A percentile compares a stretch with the other conserved stretches of the same genome.
These are phyloP conservation scores for Botrytis tulipae DNA, from an alignment of 2,329 filamentous ascomycete species.

Conservation along the genomic window DNA sequence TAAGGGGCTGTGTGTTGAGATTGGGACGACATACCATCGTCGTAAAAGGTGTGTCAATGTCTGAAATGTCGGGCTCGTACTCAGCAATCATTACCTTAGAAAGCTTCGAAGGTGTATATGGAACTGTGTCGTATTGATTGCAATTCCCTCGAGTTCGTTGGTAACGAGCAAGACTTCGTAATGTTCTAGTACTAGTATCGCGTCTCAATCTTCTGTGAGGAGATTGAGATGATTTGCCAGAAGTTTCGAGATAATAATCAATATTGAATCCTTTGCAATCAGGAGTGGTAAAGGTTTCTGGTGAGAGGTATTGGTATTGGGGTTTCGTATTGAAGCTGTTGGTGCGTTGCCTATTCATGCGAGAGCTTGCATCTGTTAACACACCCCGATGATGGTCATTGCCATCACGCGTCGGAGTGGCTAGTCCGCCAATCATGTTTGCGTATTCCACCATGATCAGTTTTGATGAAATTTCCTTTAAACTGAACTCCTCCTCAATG, in stretches of 20 bases:
- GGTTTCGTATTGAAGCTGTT: neutral
- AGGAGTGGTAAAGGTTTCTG: neutral
- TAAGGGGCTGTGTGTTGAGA: neutral
- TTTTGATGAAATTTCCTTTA: neutral
- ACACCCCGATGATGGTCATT: neutral
- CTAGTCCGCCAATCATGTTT: neutral
- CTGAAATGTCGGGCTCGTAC: neutral
- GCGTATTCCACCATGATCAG: neutral
- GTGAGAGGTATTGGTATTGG: neutral
- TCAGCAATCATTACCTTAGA: conserved; percentile 15
- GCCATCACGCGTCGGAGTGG: neutral
- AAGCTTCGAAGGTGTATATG: conserved; percentile 8
- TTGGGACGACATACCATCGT: conserved; percentile 11
- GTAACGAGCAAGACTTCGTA: neutral
- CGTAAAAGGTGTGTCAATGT: neutral
- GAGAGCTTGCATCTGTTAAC: neutral
- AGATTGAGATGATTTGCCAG: neutral
- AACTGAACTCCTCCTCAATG: neutral
- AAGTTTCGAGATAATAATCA: neutral
- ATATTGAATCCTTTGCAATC: neutral
- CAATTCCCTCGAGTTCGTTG: neutral
- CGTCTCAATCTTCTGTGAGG: neutral
- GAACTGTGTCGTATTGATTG: neutral
- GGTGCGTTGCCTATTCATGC: conserved; percentile 3
- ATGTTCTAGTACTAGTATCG: neutral